Conservation (phyloP, 768 basidiomycete genomes). For the Holtermanniella nyarrowii region DNA sequence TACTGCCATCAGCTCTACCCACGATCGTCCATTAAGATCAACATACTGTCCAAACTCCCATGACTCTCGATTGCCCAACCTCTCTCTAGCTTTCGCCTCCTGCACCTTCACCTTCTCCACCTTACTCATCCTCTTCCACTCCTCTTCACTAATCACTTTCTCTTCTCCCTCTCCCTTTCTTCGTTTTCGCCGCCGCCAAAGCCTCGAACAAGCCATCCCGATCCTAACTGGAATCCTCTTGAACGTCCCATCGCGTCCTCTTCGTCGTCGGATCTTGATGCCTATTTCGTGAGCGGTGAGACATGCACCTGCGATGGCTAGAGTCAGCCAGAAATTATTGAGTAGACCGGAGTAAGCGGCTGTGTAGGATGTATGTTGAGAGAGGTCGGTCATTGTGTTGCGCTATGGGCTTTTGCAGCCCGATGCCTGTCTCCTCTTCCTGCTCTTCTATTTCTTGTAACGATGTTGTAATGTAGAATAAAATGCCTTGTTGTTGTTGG, state of each 20-base stretch:
- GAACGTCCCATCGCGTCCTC: constrained; percentile 28
- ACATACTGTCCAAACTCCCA: constrained; percentile 41
- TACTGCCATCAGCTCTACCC: constrained; percentile 8
- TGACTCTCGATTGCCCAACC: constrained; percentile 28
- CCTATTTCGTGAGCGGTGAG: constrained; percentile 34
- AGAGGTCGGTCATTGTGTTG: constrained; percentile 35
- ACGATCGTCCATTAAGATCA: neutral
- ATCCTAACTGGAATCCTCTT: constrained; percentile 18
- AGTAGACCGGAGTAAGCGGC: constrained; percentile 38
- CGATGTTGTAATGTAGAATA: no score
- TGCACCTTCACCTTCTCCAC: constrained; percentile 1
- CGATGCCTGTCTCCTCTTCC: no score
- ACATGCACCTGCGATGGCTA: constrained; percentile 35
- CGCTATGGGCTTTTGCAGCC: neutral
- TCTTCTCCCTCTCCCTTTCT: neutral
- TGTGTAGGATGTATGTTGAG: constrained; percentile 27
- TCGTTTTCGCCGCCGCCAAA: constrained; percentile 10
- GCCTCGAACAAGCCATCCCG: constrained; percentile 7
- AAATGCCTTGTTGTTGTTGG: no score
- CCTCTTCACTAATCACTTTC: constrained; percentile 1
- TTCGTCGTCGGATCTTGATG: constrained; percentile 28
- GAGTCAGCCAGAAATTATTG: constrained; percentile 32
- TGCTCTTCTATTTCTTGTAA: no score
- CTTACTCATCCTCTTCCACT: constrained; percentile 5
- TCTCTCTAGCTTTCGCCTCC: constrained; percentile 6